Percentiles rank a stretch among this genome's conserved stretches.
Conservation (phyloP, 179 eudicot genomes). For the Patellifolia procumbens region DNA sequence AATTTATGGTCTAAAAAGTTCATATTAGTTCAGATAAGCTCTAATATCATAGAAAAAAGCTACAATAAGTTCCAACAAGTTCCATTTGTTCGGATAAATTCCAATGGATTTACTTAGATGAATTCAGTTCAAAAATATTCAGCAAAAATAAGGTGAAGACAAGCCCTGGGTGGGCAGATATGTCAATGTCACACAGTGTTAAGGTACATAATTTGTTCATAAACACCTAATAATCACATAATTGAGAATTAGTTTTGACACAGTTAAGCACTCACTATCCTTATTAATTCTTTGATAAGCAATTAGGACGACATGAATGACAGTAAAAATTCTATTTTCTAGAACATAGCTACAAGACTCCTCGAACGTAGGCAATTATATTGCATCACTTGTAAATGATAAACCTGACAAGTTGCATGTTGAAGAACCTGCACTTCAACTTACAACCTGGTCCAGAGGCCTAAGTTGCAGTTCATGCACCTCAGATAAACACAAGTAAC, state of each 20-base stretch:
- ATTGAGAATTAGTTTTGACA: not conserved
- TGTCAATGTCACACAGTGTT: not conserved
- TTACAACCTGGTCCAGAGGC: not conserved
- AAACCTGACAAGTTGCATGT: not conserved
- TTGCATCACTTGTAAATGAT: not conserved
- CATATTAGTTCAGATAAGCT: too few relatives aligned
- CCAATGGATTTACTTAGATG: too few relatives aligned
- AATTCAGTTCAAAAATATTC: too few relatives aligned
- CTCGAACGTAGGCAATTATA: not conserved
- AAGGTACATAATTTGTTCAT: not conserved
- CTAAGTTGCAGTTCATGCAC: not conserved
- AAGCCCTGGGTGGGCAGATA: too few relatives aligned
- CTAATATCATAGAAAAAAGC: too few relatives aligned
- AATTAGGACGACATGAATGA: not conserved
- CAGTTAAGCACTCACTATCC: not conserved
- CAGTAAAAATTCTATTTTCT: too few relatives aligned
- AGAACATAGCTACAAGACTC: not conserved
- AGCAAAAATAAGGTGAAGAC: too few relatives aligned
- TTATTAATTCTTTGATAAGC: not conserved
- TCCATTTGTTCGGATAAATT: too few relatives aligned
- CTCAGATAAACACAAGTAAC: not conserved
- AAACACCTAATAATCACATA: not conserved
- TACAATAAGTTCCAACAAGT: too few relatives aligned
- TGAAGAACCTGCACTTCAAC: not conserved
- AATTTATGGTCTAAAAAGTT: too few relatives aligned